Percentiles rank a stretch among this genome's conserved stretches.
Evolutionary conservation across 2,329 filamentous ascomycete species (phyloP).

Genomic region (Penicillium sp.): DNA sequence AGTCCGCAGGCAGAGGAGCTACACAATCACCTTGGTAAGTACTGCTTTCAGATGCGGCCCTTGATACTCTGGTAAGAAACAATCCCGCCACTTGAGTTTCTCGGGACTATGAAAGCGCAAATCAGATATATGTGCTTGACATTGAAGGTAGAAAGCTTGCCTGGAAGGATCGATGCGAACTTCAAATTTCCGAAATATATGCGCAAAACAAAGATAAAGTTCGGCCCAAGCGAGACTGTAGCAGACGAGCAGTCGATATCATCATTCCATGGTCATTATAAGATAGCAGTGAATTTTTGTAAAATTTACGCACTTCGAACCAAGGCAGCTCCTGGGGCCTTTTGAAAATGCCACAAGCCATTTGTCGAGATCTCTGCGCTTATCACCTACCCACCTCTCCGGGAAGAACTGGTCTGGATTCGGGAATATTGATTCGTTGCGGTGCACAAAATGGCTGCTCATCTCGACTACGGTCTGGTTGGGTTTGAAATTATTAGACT

Average conservation of each 20-base stretch:
- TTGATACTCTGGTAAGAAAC: slow-evolving; percentile 11
- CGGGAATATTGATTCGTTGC: slow-evolving; percentile 30
- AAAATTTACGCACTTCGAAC: slow-evolving; percentile 26
- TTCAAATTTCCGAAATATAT: slow-evolving; percentile 11
- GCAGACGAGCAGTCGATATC: background rate
- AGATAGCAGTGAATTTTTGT: too few species aligned
- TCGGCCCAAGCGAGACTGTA: slow-evolving; percentile 12
- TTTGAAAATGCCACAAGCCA: slow-evolving; percentile 44
- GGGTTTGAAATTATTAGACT: background rate
- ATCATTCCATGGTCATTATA: too few species aligned
- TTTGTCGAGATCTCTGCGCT: slow-evolving; percentile 25
- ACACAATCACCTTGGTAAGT: slow-evolving; percentile 4
- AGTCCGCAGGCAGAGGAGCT: too few species aligned
- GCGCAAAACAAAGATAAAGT: slow-evolving; percentile 10
- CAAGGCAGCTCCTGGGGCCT: slow-evolving; percentile 40
- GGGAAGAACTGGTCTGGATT: slow-evolving; percentile 35
- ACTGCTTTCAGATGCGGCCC: slow-evolving; percentile 12
- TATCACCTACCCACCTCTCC: slow-evolving; percentile 37
- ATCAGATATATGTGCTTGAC: background rate
- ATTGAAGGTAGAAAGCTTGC: background rate
- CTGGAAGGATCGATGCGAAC: slow-evolving; percentile 9
- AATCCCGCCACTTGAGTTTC: slow-evolving; percentile 9
- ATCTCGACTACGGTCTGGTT: slow-evolving; percentile 27
- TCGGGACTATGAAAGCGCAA: background rate
- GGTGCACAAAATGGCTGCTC: slow-evolving; percentile 23